Percentiles rank a stretch among this genome's conserved stretches.
These are phyloP conservation scores for Barnettozyma siamensis DNA, from an alignment of 805 yeast genomes.

Conservation along the genomic window DNA sequence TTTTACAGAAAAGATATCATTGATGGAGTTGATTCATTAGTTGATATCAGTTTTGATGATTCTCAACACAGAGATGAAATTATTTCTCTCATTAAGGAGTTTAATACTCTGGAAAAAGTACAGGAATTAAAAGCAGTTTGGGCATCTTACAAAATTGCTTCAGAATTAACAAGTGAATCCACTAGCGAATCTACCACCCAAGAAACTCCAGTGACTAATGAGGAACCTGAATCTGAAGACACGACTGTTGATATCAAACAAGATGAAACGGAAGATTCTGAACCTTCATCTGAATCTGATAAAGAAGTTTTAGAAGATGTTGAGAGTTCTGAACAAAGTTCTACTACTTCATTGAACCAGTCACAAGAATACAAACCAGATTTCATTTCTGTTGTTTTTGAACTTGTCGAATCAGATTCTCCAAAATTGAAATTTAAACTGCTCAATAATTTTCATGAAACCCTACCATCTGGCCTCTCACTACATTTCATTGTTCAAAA, in stretches of 20 bases:
- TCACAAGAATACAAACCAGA: neutral
- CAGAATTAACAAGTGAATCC: neutral
- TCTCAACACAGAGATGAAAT: constrained; percentile 3
- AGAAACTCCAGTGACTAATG: no score
- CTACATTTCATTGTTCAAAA: neutral
- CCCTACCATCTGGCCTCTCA: neutral
- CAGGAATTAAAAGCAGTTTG: neutral
- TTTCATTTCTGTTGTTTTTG: neutral
- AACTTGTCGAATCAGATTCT: neutral
- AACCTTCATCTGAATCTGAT: no score
- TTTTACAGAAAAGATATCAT: neutral
- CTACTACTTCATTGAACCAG: neutral
- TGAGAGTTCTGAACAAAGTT: no score
- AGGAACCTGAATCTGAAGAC: no score
- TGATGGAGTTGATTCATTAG: constrained; percentile 1
- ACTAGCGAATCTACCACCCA: neutral
- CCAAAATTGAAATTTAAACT: neutral
- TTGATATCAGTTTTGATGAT: constrained; percentile 4
- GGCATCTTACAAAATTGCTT: neutral
- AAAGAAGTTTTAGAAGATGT: no score
- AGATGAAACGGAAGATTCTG: no score
- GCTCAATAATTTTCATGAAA: neutral
- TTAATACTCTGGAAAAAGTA: constrained; percentile 2
- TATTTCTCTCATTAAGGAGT: neutral
- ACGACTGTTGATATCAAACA: no score